phyloP scores from a whole-genome alignment of 345 rosid genomes.

The Anacardium occidentale region DNA sequence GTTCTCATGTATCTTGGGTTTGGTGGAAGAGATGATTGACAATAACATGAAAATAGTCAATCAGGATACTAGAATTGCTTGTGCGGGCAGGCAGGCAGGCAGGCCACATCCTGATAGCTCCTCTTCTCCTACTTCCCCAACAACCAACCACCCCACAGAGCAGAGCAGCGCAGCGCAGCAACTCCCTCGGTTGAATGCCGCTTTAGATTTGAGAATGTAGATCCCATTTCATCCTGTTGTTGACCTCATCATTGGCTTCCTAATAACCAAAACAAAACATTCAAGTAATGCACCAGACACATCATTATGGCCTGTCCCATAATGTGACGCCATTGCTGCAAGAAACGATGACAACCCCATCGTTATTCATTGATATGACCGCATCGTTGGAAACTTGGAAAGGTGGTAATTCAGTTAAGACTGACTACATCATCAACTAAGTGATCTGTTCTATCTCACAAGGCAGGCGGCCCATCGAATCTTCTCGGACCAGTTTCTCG shows the following conservation, averaged over 20 bases:
- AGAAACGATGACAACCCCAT: too few relatives aligned
- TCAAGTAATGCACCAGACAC: background rate
- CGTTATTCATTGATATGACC: too few relatives aligned
- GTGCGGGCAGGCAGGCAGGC: slow-evolving; percentile 14
- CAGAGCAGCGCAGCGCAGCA: background rate
- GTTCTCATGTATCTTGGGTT: background rate
- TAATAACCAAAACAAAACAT: background rate
- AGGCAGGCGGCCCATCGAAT: background rate
- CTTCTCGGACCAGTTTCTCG: background rate
- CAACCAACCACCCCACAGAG: slow-evolving; percentile 29
- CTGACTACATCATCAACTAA: too few relatives aligned
- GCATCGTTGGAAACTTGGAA: too few relatives aligned
- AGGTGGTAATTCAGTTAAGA: too few relatives aligned
- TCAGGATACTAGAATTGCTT: background rate
- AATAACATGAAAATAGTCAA: background rate
- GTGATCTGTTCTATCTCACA: too few relatives aligned
- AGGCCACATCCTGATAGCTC: slow-evolving; percentile 26
- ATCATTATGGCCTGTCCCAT: slow-evolving; percentile 4
- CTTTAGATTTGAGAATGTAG: slow-evolving; percentile 8
- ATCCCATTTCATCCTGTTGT: background rate
- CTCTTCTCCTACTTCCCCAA: slow-evolving; percentile 39
- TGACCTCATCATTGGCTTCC: slow-evolving; percentile 5
- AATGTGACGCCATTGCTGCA: background rate
- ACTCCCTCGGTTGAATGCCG: background rate
- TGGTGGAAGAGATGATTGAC: slow-evolving; percentile 25